Conservation (phyloP, 2,329 filamentous ascomycete genomes). For the Shiraia bambusicola region DNA sequence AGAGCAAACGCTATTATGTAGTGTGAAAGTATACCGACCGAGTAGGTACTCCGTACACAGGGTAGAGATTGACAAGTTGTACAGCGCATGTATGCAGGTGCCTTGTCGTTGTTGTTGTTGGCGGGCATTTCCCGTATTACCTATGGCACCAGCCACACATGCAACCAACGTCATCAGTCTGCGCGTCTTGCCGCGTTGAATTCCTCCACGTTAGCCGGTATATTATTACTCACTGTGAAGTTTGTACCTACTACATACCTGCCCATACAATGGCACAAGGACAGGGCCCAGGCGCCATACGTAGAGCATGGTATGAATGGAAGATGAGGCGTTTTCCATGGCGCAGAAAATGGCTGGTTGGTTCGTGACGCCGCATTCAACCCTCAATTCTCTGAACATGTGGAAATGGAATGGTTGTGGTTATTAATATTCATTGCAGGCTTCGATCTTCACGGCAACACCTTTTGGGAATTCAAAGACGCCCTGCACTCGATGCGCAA, state of each 20-base stretch:
- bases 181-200: constrained; percentile 12
- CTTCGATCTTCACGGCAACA: constrained; percentile 63
- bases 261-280: constrained; percentile 39
- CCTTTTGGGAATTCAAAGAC: constrained; percentile 68
- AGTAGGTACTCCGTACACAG: too few species aligned
- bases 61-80: constrained; percentile 1
- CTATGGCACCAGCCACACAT: constrained; percentile 26
- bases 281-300: constrained; percentile 42
- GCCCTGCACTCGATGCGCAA: constrained; percentile 54
- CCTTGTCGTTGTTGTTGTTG: constrained; percentile 8
- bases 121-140: constrained; percentile 7
- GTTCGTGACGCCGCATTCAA: constrained; percentile 39
- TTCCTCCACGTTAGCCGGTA: constrained; percentile 3
- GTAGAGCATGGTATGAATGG: constrained; percentile 61
- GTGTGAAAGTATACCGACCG: not conserved
- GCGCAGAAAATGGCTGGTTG: constrained; percentile 61
- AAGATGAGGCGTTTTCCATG: constrained; percentile 63
- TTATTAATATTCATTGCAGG: constrained; percentile 45
- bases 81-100: constrained; percentile 1
- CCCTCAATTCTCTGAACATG: constrained; percentile 7
- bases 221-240: too few species aligned
- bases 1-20: too few species aligned
- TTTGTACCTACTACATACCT: constrained; percentile 8
- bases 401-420: too few species aligned
- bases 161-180: constrained; percentile 26